Conservation (phyloP, 768 basidiomycete genomes). For the Jaapia argillacea region DNA sequence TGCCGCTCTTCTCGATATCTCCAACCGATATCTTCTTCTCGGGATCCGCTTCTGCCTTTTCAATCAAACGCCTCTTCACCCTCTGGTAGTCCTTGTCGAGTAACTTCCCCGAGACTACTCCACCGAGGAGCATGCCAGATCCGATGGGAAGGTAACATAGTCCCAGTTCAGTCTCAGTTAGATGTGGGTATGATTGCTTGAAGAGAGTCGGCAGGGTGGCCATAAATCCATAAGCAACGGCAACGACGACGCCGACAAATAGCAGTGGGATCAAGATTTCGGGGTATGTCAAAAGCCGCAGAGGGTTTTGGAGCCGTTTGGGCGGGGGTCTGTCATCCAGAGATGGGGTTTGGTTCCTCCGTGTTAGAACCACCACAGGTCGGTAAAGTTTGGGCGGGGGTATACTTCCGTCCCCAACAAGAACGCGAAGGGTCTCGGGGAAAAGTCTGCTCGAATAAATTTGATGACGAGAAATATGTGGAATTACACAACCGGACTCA, state of each 20-base stretch:
- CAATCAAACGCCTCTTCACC: conserved; percentile 19
- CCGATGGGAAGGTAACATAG: conserved; percentile 74
- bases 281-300: conserved; percentile 42
- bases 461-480: too few species aligned
- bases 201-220: conserved; percentile 57
- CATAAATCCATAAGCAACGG: conserved; percentile 50
- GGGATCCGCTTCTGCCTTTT: conserved; percentile 10
- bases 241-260: conserved; percentile 42
- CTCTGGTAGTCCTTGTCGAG: conserved; percentile 57
- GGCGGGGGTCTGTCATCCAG: conserved; percentile 10
- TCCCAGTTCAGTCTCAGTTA: conserved; percentile 58
- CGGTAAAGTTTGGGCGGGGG: conserved; percentile 19
- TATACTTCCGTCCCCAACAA: conserved; percentile 33
- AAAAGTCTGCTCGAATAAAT: too few species aligned
- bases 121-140: conserved; percentile 57
- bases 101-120: conserved; percentile 46
- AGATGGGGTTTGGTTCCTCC: conserved; percentile 4
- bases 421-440: conserved; percentile 37
- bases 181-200: conserved; percentile 41
- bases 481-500: conserved; percentile 10
- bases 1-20: conserved; percentile 20
- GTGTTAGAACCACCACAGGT: conserved; percentile 22
- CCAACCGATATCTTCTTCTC: conserved; percentile 12
- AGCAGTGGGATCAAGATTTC: conserved; percentile 46
- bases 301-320: conserved; percentile 40